Base-by-base conservation (phyloP, 352 stramenopile species). In the Pythium brachiatum region DNA sequence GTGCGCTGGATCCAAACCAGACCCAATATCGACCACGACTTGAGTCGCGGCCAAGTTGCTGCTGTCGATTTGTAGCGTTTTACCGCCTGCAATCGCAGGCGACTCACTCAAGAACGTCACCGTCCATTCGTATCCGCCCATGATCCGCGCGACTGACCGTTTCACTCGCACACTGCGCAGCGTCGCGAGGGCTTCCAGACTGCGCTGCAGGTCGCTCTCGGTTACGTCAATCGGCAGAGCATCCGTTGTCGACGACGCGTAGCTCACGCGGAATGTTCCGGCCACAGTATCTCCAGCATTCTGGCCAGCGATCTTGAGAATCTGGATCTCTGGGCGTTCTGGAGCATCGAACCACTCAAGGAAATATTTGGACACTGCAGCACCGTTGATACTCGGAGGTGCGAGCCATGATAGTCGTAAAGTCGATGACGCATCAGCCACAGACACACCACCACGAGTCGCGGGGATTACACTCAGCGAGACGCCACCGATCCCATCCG, bases 241-340 rank as follows among this genome's bases (percentile, higher is more conserved):
- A 57, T 89, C 74, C 0, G 79, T 90, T 11, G 68, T 69, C 0
- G 47, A 62, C 3, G 70, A 70, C 21, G 72, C 74, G 62, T 92
- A 95, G 51, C 76, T 63, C 0, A 97, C 66, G 38, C 83, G 75
- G 50, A 93, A 93, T 7, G 76, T 97, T 2, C 95, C 95, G 1
- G 55, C 68, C 8, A 95, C 71, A 1, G 64, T 43, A 29, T 81
- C 76, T 0, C 50, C 55, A 15, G 58, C 58, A 31, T 52, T 73
- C 20, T 75, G 62, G 4, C 78, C 81, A 13, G 76, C 67, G 27
- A 92, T 86, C 56, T 86, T 86, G 38, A 95, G 34, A 8, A 91
- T 76, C 58, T 94, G 82, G 0, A 95, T 72, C 54, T 93, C 86
- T 1, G 76, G 68, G 6, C 66, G 74, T 25, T 76, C 62, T 2